Percentiles rank a stretch among this genome's conserved stretches.
Conservation (phyloP, 441 rosid genomes). For the Geranium incanum region DNA sequence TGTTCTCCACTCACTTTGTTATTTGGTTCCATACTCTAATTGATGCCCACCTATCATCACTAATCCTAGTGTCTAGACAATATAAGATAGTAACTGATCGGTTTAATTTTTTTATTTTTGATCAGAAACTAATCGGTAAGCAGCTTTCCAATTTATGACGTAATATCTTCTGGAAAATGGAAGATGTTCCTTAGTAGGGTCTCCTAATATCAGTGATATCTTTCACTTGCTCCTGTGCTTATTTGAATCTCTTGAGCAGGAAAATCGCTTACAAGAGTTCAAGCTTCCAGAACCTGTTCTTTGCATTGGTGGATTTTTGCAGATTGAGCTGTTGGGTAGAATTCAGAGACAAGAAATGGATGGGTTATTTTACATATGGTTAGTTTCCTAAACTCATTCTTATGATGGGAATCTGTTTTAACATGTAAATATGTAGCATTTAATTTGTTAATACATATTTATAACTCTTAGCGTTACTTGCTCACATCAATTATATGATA, state of each 20-base stretch:
- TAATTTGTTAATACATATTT: not conserved
- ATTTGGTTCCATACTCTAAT: too few relatives aligned
- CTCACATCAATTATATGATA: too few relatives aligned
- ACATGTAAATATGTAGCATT: not conserved
- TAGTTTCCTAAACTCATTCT: slow-evolving; percentile 16
- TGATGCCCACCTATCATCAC: too few relatives aligned
- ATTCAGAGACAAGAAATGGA: slow-evolving; percentile 77
- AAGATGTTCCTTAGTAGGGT: not conserved
- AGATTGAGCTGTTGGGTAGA: slow-evolving; percentile 77
- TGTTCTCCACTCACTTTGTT: too few relatives aligned
- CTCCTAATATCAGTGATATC: not conserved
- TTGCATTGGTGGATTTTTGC: slow-evolving; percentile 75
- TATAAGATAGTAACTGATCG: not conserved
- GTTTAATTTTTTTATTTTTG: not conserved
- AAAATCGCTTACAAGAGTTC: slow-evolving; percentile 58
- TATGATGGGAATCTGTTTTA: not conserved
- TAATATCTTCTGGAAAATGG: not conserved
- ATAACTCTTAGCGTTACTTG: not conserved
- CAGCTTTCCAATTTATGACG: not conserved
- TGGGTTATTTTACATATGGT: slow-evolving; percentile 81
- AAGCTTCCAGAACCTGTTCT: slow-evolving; percentile 77
- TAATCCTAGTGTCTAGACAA: not conserved
- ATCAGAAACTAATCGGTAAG: not conserved
- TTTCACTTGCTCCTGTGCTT: not conserved
- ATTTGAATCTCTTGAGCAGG: slow-evolving; percentile 38